Percentiles rank a stretch among this genome's conserved stretches.
These are phyloP conservation scores for Jamesozyma rosinii DNA, from an alignment of 805 yeast species.

Conservation along the genomic window DNA sequence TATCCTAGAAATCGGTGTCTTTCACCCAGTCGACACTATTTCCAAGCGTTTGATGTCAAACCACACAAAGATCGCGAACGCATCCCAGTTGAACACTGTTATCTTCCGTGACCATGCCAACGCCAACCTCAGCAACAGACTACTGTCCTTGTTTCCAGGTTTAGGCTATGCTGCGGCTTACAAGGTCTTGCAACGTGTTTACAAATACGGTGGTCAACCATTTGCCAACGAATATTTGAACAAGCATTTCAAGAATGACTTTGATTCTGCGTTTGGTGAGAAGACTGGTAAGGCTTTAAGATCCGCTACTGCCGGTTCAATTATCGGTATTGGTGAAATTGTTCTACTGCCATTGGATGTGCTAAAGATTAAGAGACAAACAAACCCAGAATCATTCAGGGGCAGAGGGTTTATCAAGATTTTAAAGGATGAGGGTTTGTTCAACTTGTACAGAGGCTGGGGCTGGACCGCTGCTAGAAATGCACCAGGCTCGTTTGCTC, in stretches of 20 bases:
- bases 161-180: conserved; percentile 96
- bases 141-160: conserved; percentile 89
- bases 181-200: conserved; percentile 92
- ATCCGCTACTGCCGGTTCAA: conserved; percentile 94
- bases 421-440: conserved; percentile 73
- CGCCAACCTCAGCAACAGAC: conserved; percentile 59
- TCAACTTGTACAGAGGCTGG: conserved; percentile 94
- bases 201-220: conserved; percentile 99
- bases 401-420: conserved; percentile 93
- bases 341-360: conserved; percentile 92
- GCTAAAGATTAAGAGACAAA: conserved; percentile 94
- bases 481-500: conserved; percentile 96
- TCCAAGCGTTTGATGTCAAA: conserved; percentile 91
- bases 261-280: conserved; percentile 73
- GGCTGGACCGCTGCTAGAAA: conserved; percentile 99
- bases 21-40: conserved; percentile 97
- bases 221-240: conserved; percentile 89
- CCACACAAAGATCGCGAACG: conserved; percentile 54
- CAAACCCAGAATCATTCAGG: conserved; percentile 98
- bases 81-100: conserved; percentile 68
- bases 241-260: conserved; percentile 57
- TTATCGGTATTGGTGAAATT: conserved; percentile 97
- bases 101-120: conserved; percentile 76
- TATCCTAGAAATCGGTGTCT: conserved; percentile 88
- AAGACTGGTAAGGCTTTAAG: conserved; percentile 95